Evolutionary conservation across 73 alveolate species (phyloP).

Genomic region (Paraurostyla sp.): DNA sequence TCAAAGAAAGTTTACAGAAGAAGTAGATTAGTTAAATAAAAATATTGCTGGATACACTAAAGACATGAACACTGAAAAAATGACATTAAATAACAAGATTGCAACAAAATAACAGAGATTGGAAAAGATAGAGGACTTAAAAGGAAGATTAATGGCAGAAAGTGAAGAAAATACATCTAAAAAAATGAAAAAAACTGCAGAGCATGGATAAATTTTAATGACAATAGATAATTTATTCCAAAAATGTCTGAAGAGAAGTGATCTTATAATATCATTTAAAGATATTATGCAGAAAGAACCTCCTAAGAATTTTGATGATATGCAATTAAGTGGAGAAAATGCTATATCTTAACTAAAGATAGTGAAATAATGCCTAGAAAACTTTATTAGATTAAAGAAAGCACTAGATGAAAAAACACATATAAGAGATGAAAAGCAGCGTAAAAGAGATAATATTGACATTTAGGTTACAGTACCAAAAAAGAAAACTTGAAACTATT

Average conservation of each 20-base stretch:
- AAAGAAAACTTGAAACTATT: no score
- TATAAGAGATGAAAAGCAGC: not conserved
- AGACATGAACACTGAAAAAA: slow-evolving; percentile 59
- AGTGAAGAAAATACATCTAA: slow-evolving; percentile 63
- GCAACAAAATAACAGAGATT: slow-evolving; percentile 48
- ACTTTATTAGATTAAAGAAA: slow-evolving; percentile 39
- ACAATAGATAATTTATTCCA: slow-evolving; percentile 75
- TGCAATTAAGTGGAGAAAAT: slow-evolving; percentile 37
- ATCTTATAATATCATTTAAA: not conserved
- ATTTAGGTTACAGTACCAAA: no score
- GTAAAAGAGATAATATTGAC: not conserved
- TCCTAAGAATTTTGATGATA: slow-evolving; percentile 64
- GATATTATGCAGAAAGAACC: not conserved
- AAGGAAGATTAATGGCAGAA: slow-evolving; percentile 36
- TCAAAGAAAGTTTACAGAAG: slow-evolving; percentile 38
- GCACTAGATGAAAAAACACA: not conserved
- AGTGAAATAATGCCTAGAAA: slow-evolving; percentile 35
- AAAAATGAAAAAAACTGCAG: slow-evolving; percentile 63
- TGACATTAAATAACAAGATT: slow-evolving; percentile 71
- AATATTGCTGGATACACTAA: slow-evolving; percentile 8
- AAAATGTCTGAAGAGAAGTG: slow-evolving; percentile 59
- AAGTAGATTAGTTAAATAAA: slow-evolving; percentile 37
- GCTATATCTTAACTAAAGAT: slow-evolving; percentile 51
- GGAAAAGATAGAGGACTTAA: slow-evolving; percentile 70
- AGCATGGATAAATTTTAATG: slow-evolving; percentile 82